Percentiles rank a stretch among this genome's conserved stretches.
Conservation (phyloP, 1,284 basidiomycete species). For the Volvariella surrecta region DNA sequence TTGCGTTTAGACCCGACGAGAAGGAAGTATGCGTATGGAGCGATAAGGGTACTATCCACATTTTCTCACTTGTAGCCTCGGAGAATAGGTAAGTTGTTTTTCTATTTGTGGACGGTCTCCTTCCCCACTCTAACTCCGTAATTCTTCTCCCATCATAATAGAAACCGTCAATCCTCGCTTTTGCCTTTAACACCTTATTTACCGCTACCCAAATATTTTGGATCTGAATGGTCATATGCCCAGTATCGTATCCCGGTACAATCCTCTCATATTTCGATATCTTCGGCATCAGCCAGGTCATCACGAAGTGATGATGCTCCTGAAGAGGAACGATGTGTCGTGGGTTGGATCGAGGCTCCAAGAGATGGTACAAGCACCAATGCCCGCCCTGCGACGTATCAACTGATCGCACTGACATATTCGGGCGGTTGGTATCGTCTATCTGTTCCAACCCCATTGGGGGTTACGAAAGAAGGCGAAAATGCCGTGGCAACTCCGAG, state of each 20-base stretch:
- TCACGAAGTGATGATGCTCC: constrained; percentile 53
- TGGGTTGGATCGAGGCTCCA: constrained; percentile 72
- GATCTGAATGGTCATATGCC: constrained; percentile 89
- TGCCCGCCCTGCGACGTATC: constrained; percentile 40
- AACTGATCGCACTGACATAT: constrained; percentile 80
- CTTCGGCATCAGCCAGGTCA: constrained; percentile 45
- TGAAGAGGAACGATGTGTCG: constrained; percentile 79
- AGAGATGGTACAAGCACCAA: constrained; percentile 25
- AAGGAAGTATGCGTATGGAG: constrained; percentile 85
- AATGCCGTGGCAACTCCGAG: constrained; percentile 14
- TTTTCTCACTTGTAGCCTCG: constrained; percentile 68
- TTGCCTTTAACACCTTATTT: constrained; percentile 70
- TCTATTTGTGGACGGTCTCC: constrained; percentile 1
- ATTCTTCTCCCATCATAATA: constrained; percentile 17
- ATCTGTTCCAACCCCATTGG: constrained; percentile 43
- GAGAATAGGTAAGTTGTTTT: constrained; percentile 49
- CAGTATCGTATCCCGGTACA: constrained; percentile 86
- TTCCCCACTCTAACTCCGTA: no score
- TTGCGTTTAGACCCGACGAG: constrained; percentile 73
- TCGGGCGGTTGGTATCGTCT: constrained; percentile 92
- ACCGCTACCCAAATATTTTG: constrained; percentile 87
- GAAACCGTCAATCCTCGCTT: constrained; percentile 75
- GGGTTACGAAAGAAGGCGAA: constrained; percentile 19
- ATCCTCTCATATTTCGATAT: constrained; percentile 71
- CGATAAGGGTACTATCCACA: constrained; percentile 94